Percentiles rank a stretch among this genome's conserved stretches.
These are phyloP conservation scores for Elongisporangium prolatum DNA, from an alignment of 352 stramenopile species.

Conservation along the genomic window DNA sequence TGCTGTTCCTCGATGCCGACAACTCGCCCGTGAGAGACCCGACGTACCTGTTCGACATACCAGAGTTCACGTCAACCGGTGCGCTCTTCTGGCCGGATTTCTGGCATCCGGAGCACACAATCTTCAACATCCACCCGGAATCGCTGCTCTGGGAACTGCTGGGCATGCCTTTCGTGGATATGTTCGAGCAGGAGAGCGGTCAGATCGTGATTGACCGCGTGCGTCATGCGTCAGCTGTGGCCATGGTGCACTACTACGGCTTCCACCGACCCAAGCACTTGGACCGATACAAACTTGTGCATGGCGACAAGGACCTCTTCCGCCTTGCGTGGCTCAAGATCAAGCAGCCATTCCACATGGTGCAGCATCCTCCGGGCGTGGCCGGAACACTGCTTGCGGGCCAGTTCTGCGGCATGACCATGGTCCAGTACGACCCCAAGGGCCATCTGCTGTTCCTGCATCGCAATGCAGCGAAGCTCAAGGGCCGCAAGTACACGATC, in stretches of 20 bases:
- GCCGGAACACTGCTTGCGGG: conserved; percentile 24
- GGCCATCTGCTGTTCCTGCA: conserved; percentile 43
- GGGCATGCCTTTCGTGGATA: conserved; percentile 37
- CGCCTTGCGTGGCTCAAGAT: conserved; percentile 49
- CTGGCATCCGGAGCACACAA: conserved; percentile 48
- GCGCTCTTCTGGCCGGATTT: conserved; percentile 68
- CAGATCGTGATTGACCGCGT: conserved; percentile 46
- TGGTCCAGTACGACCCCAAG: conserved; percentile 34
- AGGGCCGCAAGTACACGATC: conserved; percentile 5
- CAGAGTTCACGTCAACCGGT: conserved; percentile 32
- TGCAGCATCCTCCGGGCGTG: conserved; percentile 27
- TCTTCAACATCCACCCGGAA: conserved; percentile 52
- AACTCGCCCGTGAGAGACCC: conserved; percentile 54
- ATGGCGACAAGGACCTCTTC: conserved; percentile 66
- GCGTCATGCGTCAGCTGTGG: conserved; percentile 26
- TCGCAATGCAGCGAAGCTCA: conserved; percentile 42
- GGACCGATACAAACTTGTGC: conserved; percentile 25
- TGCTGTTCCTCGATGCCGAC: conserved; percentile 60
- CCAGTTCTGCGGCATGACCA: conserved; percentile 55
- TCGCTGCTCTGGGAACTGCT: conserved; percentile 53
- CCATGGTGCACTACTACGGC: conserved; percentile 32
- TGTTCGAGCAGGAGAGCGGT: conserved; percentile 70
- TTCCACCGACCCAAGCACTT: conserved; percentile 38
- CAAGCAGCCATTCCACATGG: conserved; percentile 42
- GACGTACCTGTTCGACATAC: conserved; percentile 43